Evolutionary conservation across 352 stramenopile species (phyloP).

Genomic region (Pythium rishiriense): DNA sequence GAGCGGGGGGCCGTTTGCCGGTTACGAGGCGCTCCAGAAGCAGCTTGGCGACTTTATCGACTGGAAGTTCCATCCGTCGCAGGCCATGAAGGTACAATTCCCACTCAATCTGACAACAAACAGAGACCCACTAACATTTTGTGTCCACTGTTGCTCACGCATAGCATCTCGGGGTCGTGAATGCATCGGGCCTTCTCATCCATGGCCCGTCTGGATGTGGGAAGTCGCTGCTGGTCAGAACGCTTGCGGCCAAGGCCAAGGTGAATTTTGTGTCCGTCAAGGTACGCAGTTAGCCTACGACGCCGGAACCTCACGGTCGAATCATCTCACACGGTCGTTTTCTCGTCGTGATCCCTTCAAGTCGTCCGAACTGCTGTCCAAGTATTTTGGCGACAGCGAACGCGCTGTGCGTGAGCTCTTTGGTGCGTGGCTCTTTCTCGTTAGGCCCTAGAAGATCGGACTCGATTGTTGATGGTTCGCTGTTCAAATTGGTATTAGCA

Average conservation of each 20-base stretch:
- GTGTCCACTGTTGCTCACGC: not conserved
- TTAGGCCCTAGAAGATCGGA: too few species aligned
- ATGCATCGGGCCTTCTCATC: slow-evolving; percentile 73
- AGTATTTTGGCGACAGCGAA: slow-evolving; percentile 89
- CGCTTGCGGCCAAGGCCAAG: slow-evolving; percentile 52
- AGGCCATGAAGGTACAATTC: slow-evolving; percentile 66
- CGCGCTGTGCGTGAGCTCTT: slow-evolving; percentile 80
- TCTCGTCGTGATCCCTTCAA: slow-evolving; percentile 17
- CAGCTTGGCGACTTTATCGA: slow-evolving; percentile 68
- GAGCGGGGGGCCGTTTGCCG: slow-evolving; percentile 46
- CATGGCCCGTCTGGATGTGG: slow-evolving; percentile 80
- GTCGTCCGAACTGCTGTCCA: slow-evolving; percentile 83
- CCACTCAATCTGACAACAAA: too few species aligned
- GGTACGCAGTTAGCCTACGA: slow-evolving; percentile 31
- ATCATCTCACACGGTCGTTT: too few species aligned
- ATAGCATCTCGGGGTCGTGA: slow-evolving; percentile 63
- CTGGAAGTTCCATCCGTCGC: slow-evolving; percentile 64
- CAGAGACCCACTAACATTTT: too few species aligned
- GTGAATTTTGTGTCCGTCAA: slow-evolving; percentile 86
- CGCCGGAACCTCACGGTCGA: too few species aligned
- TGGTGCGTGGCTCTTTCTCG: slow-evolving; percentile 34
- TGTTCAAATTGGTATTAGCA: too few species aligned
- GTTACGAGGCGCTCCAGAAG: slow-evolving; percentile 56
- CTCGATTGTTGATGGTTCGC: too few species aligned
- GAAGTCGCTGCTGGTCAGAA: slow-evolving; percentile 79